Evolutionary conservation across 495 filamentous ascomycete genomes (phyloP).

Genomic region (Xylaria bambusicola): DNA sequence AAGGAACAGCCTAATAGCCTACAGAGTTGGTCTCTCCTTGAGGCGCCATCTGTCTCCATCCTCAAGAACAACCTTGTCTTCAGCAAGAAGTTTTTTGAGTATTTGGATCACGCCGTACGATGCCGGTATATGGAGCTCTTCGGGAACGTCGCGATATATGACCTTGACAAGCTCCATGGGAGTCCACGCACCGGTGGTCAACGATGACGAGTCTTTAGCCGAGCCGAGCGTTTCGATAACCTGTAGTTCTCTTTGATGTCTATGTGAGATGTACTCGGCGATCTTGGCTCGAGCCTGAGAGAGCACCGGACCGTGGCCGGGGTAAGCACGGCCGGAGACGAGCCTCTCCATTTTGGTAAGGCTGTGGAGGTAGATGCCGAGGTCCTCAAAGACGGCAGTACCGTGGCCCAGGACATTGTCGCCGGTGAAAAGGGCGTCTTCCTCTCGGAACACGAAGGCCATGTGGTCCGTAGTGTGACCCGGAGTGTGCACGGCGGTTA

Average conservation of each 20-base stretch:
- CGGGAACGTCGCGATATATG: conserved; percentile 79
- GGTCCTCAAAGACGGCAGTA: conserved; percentile 87
- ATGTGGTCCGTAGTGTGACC: conserved; percentile 90
- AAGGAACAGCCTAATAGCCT: conserved; percentile 13
- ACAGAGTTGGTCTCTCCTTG: conserved; percentile 47
- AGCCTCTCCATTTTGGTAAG: conserved; percentile 68
- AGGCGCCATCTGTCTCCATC: conserved; percentile 57
- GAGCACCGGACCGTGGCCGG: conserved; percentile 81
- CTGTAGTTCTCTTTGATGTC: conserved; percentile 77
- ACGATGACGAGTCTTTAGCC: conserved; percentile 29
- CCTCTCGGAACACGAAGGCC: conserved; percentile 69
- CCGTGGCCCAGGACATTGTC: conserved; percentile 96
- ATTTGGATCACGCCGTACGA: conserved; percentile 68
- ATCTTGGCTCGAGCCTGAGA: conserved; percentile 66
- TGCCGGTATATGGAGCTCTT: conserved; percentile 72
- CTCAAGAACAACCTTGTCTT: conserved; percentile 60
- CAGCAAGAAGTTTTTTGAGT: conserved; percentile 66
- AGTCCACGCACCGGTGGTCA: conserved; percentile 53
- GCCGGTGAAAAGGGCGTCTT: conserved; percentile 87
- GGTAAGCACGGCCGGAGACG: conserved; percentile 74
- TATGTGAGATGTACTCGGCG: conserved; percentile 78
- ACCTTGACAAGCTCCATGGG: conserved; percentile 80
- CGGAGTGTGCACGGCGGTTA: conserved; percentile 75
- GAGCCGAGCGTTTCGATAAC: conserved; percentile 65
- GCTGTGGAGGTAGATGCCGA: conserved; percentile 70